phyloP scores from a whole-genome alignment of 305 asterid species.

The Fraxinus paxiana region DNA sequence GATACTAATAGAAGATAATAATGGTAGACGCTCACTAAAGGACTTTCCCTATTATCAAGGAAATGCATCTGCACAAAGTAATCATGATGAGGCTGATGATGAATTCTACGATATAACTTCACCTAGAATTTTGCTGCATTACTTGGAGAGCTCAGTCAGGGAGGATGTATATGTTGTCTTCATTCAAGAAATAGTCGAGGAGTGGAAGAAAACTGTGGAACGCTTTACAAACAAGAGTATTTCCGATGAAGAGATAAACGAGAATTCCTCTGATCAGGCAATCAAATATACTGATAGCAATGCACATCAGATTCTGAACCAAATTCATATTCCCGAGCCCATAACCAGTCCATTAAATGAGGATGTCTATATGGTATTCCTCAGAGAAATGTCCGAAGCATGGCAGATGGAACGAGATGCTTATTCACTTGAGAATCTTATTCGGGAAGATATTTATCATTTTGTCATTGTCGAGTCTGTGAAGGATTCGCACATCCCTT shows the following conservation, averaged over 20 bases:
- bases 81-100: background rate
- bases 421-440: slow-evolving; percentile 26
- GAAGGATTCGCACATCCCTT: slow-evolving; percentile 23
- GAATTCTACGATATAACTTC: slow-evolving; percentile 12
- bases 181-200: slow-evolving; percentile 23
- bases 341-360: slow-evolving; percentile 32
- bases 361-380: slow-evolving; percentile 32
- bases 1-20: background rate
- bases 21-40: background rate
- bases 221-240: background rate
- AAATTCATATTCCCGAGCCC: background rate
- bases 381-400: slow-evolving; percentile 35
- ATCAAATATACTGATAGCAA: background rate
- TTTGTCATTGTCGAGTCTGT: slow-evolving; percentile 29
- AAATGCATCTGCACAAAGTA: background rate
- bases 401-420: slow-evolving; percentile 34
- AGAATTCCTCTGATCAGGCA: slow-evolving; percentile 4
- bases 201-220: slow-evolving; percentile 19
- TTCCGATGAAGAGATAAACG: background rate
- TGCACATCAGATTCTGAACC: background rate
- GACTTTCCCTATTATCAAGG: background rate
- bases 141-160: slow-evolving; percentile 30
- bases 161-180: slow-evolving; percentile 30
- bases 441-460: slow-evolving; percentile 38
- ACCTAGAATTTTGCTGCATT: slow-evolving; percentile 5